Evolutionary conservation across 192 early-diverging fungal species (phyloP).

Genomic region (Podila epicladia): DNA sequence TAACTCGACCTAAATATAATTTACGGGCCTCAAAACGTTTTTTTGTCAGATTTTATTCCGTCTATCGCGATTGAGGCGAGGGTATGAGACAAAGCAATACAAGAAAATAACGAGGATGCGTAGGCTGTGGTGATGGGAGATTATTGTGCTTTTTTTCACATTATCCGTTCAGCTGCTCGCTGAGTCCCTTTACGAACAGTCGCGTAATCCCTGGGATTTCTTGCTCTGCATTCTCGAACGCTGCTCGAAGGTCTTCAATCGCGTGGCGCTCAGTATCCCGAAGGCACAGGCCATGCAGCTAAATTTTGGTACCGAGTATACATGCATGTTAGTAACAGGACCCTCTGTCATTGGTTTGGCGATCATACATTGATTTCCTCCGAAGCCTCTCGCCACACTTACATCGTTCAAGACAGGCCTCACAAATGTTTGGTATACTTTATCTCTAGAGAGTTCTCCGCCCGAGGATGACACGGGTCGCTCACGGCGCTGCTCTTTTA

Average conservation of each 20-base stretch:
- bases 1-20: neutral
- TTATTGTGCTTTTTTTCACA: too few species aligned
- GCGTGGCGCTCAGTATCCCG: slow-evolving; percentile 34
- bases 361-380: neutral
- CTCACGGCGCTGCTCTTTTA: slow-evolving; percentile 10
- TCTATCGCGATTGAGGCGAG: neutral
- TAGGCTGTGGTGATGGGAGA: too few species aligned
- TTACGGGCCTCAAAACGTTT: neutral
- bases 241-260: slow-evolving; percentile 34
- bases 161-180: slow-evolving; percentile 44
- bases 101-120: neutral
- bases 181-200: slow-evolving; percentile 39
- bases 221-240: slow-evolving; percentile 45
- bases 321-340: neutral
- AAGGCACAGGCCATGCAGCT: slow-evolving; percentile 37
- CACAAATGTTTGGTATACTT: slow-evolving; percentile 47
- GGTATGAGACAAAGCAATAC: neutral
- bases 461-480: slow-evolving; percentile 14
- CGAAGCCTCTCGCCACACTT: neutral
- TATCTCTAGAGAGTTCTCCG: slow-evolving; percentile 19
- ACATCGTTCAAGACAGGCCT: slow-evolving; percentile 37
- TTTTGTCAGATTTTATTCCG: too few species aligned
- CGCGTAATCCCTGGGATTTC: slow-evolving; percentile 44
- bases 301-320: neutral
- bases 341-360: neutral